Base-by-base conservation (phyloP, 2,329 filamentous ascomycete genomes). In the Pseudogymnoascus pannorum region DNA sequence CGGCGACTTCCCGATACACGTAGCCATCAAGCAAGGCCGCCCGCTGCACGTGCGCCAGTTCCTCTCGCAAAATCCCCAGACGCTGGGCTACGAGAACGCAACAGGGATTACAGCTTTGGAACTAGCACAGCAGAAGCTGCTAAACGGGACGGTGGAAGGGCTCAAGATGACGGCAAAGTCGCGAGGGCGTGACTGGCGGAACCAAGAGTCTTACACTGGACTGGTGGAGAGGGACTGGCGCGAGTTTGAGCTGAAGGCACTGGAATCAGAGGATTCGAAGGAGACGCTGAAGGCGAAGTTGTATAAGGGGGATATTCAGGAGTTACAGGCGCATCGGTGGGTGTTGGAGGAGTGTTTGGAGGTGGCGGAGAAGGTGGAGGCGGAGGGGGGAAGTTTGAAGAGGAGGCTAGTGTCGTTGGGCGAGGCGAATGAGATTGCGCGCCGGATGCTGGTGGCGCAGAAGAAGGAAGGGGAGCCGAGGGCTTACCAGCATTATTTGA, bases 61-160 rank as follows among this genome's bases (percentile, higher is more conserved):
- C 48, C 24, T 54, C 3, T 4, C 16, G 8, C 48, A 31, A 9
- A 18, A 54, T 5, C 26, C 48, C 5, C 24, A 54, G 48, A 54
- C 48, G 57, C 31, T 58, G 4, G 80, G 83, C 66, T 82, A 86
- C 20, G 91, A 94, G 71, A 92, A 92, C 66, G 84, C 88, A 0
- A 88, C 88, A 0, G 91, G 91, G 1, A 80, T 83, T 14, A 94
- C 89, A 0, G 87, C 90, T 0, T 78, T 81, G 26, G 89, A 94
- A 67, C 74, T 89, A 57, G 84, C 86, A 0, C 36, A 29, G 2
- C 66, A 66, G 35, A 33, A 61, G 5, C 18, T 38, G 1, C 57
- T 61, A 7, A 62, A 62, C 12, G 20, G 24, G 1, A 57, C 60
- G n/a, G 44, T 57, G 1, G 62, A 65, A 42, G 64, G 35, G 9